phyloP scores from a whole-genome alignment of 208 protist genomes.

The Crithidia thermophila region DNA sequence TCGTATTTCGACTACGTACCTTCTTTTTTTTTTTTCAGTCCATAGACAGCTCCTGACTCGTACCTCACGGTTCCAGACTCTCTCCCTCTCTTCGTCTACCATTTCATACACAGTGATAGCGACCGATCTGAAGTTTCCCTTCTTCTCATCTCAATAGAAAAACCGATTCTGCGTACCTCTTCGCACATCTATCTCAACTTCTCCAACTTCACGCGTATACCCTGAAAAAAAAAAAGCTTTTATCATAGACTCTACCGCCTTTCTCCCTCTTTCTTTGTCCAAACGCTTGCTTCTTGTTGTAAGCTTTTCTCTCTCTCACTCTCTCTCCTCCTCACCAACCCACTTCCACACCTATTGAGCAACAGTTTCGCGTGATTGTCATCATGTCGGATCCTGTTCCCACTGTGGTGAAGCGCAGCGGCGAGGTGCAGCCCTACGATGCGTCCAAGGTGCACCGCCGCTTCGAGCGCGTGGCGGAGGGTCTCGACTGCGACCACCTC shows the following conservation, averaged over 20 bases:
- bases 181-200: too few relatives aligned
- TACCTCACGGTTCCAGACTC: background rate
- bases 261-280: conserved; percentile 6
- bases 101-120: conserved; percentile 2
- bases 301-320: background rate
- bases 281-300: background rate
- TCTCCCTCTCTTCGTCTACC: background rate
- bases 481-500: conserved; percentile 60
- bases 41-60: conserved; percentile 3
- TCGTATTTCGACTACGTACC: background rate
- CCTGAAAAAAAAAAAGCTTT: background rate
- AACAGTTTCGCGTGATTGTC: background rate
- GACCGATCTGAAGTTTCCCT: background rate
- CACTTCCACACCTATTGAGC: background rate
- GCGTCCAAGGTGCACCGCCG: conserved; percentile 54
- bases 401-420: conserved; percentile 74
- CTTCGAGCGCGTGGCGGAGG: conserved; percentile 46
- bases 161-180: too few relatives aligned
- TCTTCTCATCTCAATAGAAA: too few relatives aligned
- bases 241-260: conserved; percentile 3
- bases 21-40: background rate
- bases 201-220: too few relatives aligned
- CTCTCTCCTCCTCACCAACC: background rate
- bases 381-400: conserved; percentile 26
- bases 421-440: conserved; percentile 57